phyloP scores from a whole-genome alignment of 2,329 filamentous ascomycete species.

The Cercospora sojina region DNA sequence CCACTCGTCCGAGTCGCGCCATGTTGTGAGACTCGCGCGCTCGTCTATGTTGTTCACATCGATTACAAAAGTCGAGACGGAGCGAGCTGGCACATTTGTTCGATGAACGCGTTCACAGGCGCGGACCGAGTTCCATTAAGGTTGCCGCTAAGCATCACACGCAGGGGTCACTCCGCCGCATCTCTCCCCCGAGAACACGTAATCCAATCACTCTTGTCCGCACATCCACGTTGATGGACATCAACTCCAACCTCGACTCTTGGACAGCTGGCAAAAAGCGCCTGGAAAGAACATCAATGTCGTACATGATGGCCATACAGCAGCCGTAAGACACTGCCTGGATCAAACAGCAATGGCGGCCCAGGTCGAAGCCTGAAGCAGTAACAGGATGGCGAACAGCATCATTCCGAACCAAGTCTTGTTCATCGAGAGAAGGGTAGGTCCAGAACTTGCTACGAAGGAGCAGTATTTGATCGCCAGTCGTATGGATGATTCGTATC shows the following conservation, averaged over 20 bases:
- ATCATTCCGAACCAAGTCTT: too few species aligned
- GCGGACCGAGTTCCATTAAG: conserved; percentile 4
- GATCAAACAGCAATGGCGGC: too few species aligned
- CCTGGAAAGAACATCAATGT: too few species aligned
- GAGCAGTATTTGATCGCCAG: background rate
- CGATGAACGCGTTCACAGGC: background rate
- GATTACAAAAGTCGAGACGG: background rate
- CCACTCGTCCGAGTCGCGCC: conserved; percentile 65
- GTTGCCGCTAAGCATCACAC: background rate
- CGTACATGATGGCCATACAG: too few species aligned
- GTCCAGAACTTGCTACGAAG: background rate
- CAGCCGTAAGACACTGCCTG: too few species aligned
- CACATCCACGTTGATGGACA: background rate
- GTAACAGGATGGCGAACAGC: too few species aligned
- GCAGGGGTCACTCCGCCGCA: background rate
- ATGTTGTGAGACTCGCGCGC: conserved; percentile 35
- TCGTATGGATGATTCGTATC: background rate
- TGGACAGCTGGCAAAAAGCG: too few species aligned
- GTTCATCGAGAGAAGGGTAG: too few species aligned
- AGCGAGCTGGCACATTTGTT: background rate
- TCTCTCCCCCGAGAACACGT: background rate
- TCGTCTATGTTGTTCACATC: background rate
- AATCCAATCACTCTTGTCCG: background rate
- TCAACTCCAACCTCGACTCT: too few species aligned
- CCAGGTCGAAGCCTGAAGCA: too few species aligned